Conservation (phyloP, 2,329 filamentous ascomycete genomes). For the Cladophialophora psammophila region DNA sequence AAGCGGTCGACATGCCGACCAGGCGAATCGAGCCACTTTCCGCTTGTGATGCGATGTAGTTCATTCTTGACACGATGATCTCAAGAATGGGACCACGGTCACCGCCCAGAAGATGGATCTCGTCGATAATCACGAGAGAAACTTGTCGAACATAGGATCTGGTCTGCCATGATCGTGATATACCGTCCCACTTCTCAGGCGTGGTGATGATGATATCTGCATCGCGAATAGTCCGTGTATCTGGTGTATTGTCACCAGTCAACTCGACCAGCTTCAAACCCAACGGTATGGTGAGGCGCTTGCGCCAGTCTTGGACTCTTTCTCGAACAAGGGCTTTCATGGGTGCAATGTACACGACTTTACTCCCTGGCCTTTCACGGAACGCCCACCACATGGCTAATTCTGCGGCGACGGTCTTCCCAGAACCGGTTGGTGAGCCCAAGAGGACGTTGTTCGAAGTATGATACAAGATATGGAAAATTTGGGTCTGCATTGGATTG, state of each 20-base stretch:
- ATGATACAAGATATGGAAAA: conserved; percentile 96
- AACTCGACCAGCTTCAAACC: conserved; percentile 91
- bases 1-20: conserved; percentile 98
- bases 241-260: conserved; percentile 97
- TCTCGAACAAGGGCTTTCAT: conserved; percentile 99
- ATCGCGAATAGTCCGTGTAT: conserved; percentile 92
- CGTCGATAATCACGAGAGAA: conserved; percentile 95
- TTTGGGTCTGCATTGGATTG: conserved; percentile 99
- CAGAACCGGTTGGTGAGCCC: conserved; percentile 94
- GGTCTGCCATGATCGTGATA: conserved; percentile 97
- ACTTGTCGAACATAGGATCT: conserved; percentile 95
- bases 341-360: conserved; percentile 97
- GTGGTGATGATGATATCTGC: conserved; percentile 98
- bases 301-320: conserved; percentile 92
- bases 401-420: conserved; percentile 95
- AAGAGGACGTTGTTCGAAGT: conserved; percentile 90
- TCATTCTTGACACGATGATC: conserved; percentile 94
- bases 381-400: conserved; percentile 99
- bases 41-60: conserved; percentile 95
- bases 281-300: conserved; percentile 79
- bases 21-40: conserved; percentile 89
- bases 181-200: conserved; percentile 99
- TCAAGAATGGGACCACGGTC: conserved; percentile 97
- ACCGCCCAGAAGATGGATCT: conserved; percentile 95
- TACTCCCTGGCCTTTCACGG: conserved; percentile 89